phyloP scores from a whole-genome alignment of 2,329 filamentous ascomycete genomes.

The Ophiocordyceps camponoti-leonardi region DNA sequence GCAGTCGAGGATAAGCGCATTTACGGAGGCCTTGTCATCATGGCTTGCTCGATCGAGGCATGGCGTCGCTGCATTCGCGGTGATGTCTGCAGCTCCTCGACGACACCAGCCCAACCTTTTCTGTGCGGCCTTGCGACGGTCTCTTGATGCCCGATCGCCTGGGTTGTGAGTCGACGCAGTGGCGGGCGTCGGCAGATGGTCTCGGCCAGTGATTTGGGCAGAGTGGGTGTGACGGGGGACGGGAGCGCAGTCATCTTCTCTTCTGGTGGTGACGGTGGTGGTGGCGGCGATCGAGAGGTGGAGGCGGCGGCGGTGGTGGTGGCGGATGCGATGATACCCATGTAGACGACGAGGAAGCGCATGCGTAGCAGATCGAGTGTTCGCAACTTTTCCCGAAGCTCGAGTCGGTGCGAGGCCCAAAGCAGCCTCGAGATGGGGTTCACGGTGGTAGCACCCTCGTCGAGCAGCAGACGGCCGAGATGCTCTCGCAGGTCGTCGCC shows the following conservation, averaged over 20 bases:
- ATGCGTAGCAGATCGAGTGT: conserved; percentile 44
- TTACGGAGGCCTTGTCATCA: conserved; percentile 18
- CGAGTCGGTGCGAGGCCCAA: conserved; percentile 37
- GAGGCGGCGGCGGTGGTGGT: conserved; percentile 12
- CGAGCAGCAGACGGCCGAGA: conserved; percentile 33
- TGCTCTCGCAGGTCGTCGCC: conserved; percentile 46
- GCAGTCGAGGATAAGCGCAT: neutral
- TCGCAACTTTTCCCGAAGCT: conserved; percentile 39
- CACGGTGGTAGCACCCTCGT: conserved; percentile 24
- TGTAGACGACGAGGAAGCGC: conserved; percentile 47
- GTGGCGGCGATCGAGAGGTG: conserved; percentile 10
- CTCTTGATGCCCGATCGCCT: conserved; percentile 34
- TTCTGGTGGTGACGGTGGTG: conserved; percentile 12
- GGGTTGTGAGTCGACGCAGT: conserved; percentile 34
- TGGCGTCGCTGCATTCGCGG: conserved; percentile 43
- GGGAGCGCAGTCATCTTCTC: conserved; percentile 16
- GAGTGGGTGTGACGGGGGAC: conserved; percentile 13
- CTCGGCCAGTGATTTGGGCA: conserved; percentile 26
- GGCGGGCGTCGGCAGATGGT: conserved; percentile 27
- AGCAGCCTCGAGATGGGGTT: conserved; percentile 32
- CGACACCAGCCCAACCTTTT: conserved; percentile 44
- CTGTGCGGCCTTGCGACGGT: conserved; percentile 28
- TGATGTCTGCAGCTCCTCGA: conserved; percentile 43
- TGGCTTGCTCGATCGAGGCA: conserved; percentile 42
- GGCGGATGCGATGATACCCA: conserved; percentile 34